phyloP scores from a whole-genome alignment of 1,284 basidiomycete genomes.

The Anthracocystis panici-leucophaei region DNA sequence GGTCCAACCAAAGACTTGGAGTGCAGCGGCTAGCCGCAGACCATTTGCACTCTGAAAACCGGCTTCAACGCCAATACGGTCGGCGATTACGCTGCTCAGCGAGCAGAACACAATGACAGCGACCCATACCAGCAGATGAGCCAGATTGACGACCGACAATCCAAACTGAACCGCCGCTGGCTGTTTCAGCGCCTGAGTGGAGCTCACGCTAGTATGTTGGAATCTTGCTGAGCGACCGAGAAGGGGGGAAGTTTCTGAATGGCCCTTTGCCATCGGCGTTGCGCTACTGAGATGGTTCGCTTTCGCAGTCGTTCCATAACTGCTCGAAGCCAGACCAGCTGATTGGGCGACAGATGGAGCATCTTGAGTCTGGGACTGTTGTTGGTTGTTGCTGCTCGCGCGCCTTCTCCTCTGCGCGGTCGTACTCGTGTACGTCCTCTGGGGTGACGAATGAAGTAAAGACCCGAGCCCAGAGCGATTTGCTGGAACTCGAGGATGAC shows the following conservation, averaged over 20 bases:
- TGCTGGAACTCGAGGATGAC: neutral
- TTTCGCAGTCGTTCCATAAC: conserved; percentile 11
- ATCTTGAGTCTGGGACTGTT: neutral
- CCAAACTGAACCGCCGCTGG: conserved; percentile 15
- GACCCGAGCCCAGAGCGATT: conserved; percentile 13
- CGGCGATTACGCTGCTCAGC: neutral
- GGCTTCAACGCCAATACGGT: conserved; percentile 13
- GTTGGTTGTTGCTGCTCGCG: conserved; percentile 12
- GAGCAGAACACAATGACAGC: conserved; percentile 11
- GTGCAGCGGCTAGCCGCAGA: conserved; percentile 15
- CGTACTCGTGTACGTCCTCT: conserved; percentile 34
- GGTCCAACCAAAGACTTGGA: conserved; percentile 23
- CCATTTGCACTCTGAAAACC: conserved; percentile 14
- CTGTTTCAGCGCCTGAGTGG: conserved; percentile 4
- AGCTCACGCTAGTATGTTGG: neutral
- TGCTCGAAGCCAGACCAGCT: neutral
- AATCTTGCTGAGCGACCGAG: neutral
- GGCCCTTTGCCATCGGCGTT: neutral
- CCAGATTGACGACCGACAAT: conserved; percentile 19
- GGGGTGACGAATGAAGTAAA: conserved; percentile 28
- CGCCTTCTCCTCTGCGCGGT: conserved; percentile 16
- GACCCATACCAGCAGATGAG: conserved; percentile 23
- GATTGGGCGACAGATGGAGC: neutral
- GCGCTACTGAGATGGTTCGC: neutral
- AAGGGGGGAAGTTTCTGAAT: conserved; percentile 30